Evolutionary conservation across 2,329 filamentous ascomycete species (phyloP).

Genomic region (Exophiala phaeomuriformis): DNA sequence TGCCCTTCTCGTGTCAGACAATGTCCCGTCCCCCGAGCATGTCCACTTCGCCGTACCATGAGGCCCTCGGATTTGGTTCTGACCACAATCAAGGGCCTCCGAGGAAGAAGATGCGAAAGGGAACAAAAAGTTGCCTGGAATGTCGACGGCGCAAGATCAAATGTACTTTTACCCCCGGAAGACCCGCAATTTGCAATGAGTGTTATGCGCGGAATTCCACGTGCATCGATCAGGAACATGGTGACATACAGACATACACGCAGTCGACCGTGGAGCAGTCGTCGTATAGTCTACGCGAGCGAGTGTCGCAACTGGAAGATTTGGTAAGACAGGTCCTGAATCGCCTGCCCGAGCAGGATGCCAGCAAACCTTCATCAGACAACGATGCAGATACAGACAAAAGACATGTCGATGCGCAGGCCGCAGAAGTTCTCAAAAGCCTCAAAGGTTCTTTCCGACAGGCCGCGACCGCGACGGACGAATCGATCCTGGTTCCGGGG

Average conservation of each 20-base stretch:
- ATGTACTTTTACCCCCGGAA: slow-evolving; percentile 34
- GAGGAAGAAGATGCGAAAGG: slow-evolving; percentile 40
- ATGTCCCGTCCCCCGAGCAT: slow-evolving; percentile 14
- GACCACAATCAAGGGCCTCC: slow-evolving; percentile 31
- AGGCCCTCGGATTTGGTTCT: slow-evolving; percentile 13
- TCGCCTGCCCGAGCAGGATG: slow-evolving; percentile 28
- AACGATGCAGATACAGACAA: slow-evolving; percentile 5
- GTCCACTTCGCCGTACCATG: slow-evolving; percentile 21
- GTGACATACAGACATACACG: slow-evolving; percentile 26
- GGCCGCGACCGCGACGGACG: slow-evolving; percentile 12
- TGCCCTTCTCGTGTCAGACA: neutral
- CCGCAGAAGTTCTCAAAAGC: slow-evolving; percentile 28
- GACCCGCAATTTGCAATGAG: slow-evolving; percentile 35
- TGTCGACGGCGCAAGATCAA: slow-evolving; percentile 40
- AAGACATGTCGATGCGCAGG: slow-evolving; percentile 25
- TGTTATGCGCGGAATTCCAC: slow-evolving; percentile 35
- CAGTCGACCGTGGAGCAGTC: slow-evolving; percentile 24
- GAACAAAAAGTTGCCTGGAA: slow-evolving; percentile 39
- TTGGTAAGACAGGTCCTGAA: slow-evolving; percentile 33
- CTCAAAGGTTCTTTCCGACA: slow-evolving; percentile 22
- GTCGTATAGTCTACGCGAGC: slow-evolving; percentile 35
- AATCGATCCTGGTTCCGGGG: slow-evolving; percentile 22
- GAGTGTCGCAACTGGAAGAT: slow-evolving; percentile 35
- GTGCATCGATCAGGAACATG: slow-evolving; percentile 38
- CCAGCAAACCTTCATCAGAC: neutral